Percentiles rank a stretch among this genome's conserved stretches.
phyloP scores from a whole-genome alignment of 1,284 basidiomycete genomes.

The Cystobasidiaceae sp. region DNA sequence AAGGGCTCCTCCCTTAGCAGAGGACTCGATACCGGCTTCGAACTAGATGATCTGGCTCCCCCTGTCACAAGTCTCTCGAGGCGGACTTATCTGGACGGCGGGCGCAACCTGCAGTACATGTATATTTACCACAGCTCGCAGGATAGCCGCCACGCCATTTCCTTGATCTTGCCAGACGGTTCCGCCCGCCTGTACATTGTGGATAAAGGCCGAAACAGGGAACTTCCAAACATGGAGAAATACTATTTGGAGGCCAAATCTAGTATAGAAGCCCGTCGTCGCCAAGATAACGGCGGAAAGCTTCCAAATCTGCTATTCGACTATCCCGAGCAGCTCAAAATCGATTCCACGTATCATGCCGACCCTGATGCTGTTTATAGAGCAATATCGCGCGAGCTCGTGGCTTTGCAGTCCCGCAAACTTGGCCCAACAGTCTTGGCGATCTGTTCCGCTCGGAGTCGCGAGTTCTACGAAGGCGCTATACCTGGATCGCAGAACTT shows the following conservation, averaged over 20 bases:
- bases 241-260: slow-evolving; percentile 62
- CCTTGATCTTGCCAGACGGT: slow-evolving; percentile 73
- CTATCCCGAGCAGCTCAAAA: slow-evolving; percentile 68
- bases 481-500: slow-evolving; percentile 73
- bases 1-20: slow-evolving; percentile 67
- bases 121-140: slow-evolving; percentile 85
- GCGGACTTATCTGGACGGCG: slow-evolving; percentile 67
- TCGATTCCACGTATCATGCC: slow-evolving; percentile 68
- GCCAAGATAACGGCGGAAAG: slow-evolving; percentile 38
- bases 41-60: slow-evolving; percentile 74
- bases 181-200: slow-evolving; percentile 77
- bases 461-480: slow-evolving; percentile 72
- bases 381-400: slow-evolving; percentile 82
- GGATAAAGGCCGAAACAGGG: slow-evolving; percentile 77
- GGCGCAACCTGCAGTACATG: slow-evolving; percentile 64
- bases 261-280: slow-evolving; percentile 41
- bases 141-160: slow-evolving; percentile 80
- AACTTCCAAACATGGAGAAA: slow-evolving; percentile 71
- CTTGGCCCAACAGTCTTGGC: slow-evolving; percentile 64
- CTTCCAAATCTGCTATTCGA: slow-evolving; percentile 51
- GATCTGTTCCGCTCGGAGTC: slow-evolving; percentile 79
- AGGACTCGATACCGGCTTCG: slow-evolving; percentile 77
- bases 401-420: slow-evolving; percentile 57
- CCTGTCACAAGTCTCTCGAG: slow-evolving; percentile 58
- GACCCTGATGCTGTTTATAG: slow-evolving; percentile 75